Evolutionary conservation across 805 yeast genomes (phyloP).

Genomic region (Metschnikowia lunata): DNA sequence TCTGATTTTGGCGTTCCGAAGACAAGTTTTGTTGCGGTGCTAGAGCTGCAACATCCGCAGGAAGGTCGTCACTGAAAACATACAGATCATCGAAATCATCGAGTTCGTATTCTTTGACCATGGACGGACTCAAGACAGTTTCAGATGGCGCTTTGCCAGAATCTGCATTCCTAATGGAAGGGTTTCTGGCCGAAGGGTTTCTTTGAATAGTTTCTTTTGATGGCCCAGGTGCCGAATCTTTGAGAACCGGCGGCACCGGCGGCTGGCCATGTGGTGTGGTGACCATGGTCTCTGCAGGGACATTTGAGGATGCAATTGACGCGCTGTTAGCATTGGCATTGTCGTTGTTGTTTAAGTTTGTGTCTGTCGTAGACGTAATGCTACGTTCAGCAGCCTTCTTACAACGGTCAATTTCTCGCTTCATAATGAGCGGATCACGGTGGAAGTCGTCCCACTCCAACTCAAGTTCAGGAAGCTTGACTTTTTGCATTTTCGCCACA

Average conservation of each 20-base stretch:
- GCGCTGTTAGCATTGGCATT: not conserved
- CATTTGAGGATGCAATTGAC: not conserved
- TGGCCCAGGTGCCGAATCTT: not conserved
- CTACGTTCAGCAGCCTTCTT: not conserved
- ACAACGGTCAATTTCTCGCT: constrained; percentile 22
- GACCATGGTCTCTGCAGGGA: not conserved
- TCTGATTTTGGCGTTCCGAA: not conserved
- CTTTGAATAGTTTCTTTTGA: not conserved
- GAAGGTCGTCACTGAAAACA: constrained; percentile 35
- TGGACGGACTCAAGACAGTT: constrained; percentile 6
- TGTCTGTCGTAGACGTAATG: not conserved
- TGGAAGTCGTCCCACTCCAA: constrained; percentile 31
- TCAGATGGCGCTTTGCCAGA: not conserved
- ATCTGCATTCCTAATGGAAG: too few relatives aligned
- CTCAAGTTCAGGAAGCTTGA: constrained; percentile 28
- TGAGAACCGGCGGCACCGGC: not conserved
- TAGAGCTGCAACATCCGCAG: not conserved
- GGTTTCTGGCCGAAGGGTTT: not conserved
- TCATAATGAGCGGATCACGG: constrained; percentile 32
- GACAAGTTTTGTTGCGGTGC: not conserved
- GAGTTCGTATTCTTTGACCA: constrained; percentile 13
- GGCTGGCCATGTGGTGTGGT: too few relatives aligned
- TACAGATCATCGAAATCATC: constrained; percentile 41
- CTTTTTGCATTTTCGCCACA: constrained; percentile 45
- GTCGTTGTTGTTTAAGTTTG: not conserved